A percentile compares a stretch with the other conserved stretches of the same genome.
Evolutionary conservation across 163 green algal genomes (phyloP).

Genomic region (Volvox carteri): DNA sequence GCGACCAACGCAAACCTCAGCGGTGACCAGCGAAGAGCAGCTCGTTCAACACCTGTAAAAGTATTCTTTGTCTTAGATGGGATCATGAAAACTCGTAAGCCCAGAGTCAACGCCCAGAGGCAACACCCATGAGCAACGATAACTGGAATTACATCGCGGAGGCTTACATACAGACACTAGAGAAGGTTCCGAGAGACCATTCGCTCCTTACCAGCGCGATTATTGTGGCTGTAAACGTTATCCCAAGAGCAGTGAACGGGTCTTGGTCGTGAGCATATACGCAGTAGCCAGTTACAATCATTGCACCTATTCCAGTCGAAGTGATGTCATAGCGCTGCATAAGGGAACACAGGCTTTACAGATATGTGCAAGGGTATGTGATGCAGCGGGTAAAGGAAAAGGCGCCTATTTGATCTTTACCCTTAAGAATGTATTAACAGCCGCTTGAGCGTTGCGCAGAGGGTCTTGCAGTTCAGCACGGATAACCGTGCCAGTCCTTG

Average conservation of each 20-base stretch:
- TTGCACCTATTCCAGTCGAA: constrained; percentile 70
- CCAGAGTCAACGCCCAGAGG: no score
- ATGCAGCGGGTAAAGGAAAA: no score
- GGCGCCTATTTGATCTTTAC: no score
- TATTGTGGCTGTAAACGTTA: constrained; percentile 75
- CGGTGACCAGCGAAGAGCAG: constrained; percentile 47
- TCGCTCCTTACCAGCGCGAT: constrained; percentile 64
- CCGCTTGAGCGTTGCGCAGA: constrained; percentile 6
- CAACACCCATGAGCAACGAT: no score
- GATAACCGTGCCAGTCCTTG: neutral
- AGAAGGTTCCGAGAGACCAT: no score
- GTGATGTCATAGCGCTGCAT: constrained; percentile 77
- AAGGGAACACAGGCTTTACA: no score
- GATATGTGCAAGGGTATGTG: no score
- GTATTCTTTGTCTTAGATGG: no score
- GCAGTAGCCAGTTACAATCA: constrained; percentile 78
- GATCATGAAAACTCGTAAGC: no score
- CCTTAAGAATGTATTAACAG: constrained; percentile 12
- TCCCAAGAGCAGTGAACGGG: constrained; percentile 71
- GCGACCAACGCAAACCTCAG: neutral
- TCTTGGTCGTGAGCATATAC: constrained; percentile 71
- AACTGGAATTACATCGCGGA: no score
- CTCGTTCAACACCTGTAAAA: constrained; percentile 54
- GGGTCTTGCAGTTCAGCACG: constrained; percentile 43
- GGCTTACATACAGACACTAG: no score